Base-by-base conservation (phyloP, 257 asterid species). In the Capsicum baccatum region DNA sequence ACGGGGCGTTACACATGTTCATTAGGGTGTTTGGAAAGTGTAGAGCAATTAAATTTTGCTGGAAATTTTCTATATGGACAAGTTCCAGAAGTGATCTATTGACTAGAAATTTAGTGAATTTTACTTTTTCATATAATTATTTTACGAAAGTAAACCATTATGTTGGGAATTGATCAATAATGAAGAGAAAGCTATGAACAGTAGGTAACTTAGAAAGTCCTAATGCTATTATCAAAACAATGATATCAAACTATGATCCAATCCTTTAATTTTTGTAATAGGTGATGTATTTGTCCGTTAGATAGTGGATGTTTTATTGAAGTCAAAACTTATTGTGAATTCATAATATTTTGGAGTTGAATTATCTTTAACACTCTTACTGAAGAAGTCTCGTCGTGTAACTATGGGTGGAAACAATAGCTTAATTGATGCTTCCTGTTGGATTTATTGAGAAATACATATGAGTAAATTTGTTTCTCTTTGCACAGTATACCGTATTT, bases 31-130 rank as follows among this genome's bases (percentile, higher is more conserved):
- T 68, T 94, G 69, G 85, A 83, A 19, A 94, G 83, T 8, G 70
- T 90, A 64, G 95, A 94, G 69, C 80, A 91, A 16, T 84, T 94
- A 42, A 94, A 92, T 71, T 68, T 94, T 12, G 94, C 93, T 0
- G 93, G 93, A 1, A 94, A 94, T 63, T 7, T 83, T 56, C 33
- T 94, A 55, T 91, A 83, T 63, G 97, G 98, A 0, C 15, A 6
- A 14, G 91, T 94, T 64, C 97, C 97, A 0, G 98, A 94, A 68
- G 89, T 64, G 79, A 9, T 94, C n/a, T n/a, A n/a, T n/a, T n/a
- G n/a, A n/a, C n/a, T n/a, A n/a, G n/a, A n/a, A n/a, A n/a, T n/a
- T n/a, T n/a, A n/a, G n/a, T n/a, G n/a, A n/a, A n/a, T n/a, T n/a
- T n/a, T n/a, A n/a, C n/a, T n/a, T n/a, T n/a, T n/a, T n/a, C n/a